These are phyloP conservation scores for Pseudogymnoascus sp. DNA, from an alignment of 2,329 filamentous ascomycete genomes.

Conservation along the genomic window DNA sequence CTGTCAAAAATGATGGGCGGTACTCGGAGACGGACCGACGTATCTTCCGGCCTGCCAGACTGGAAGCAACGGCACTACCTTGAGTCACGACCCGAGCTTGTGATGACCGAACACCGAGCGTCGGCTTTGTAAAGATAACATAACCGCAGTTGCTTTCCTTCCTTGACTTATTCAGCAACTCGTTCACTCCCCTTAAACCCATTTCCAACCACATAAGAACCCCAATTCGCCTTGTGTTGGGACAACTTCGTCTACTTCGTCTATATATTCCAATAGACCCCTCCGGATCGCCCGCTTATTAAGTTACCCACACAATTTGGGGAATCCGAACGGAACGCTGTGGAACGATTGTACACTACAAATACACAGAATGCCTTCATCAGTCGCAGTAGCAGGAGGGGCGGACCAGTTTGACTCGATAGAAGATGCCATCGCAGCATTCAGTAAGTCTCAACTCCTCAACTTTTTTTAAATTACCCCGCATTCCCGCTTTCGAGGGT, in stretches of 20 bases:
- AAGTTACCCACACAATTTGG: conserved; percentile 7
- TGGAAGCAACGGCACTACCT: not conserved
- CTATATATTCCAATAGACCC: conserved; percentile 6
- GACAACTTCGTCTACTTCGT: not conserved
- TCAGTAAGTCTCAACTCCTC: conserved; percentile 42
- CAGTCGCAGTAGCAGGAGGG: conserved; percentile 18
- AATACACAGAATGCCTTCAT: conserved; percentile 23
- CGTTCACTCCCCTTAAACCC: not conserved
- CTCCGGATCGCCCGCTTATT: conserved; percentile 4
- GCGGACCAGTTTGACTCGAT: conserved; percentile 54
- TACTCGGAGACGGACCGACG: not conserved
- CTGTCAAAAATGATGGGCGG: conserved; percentile 4
- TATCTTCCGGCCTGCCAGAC: not conserved
- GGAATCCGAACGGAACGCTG: not conserved
- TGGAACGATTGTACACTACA: not conserved
- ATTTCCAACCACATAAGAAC: not conserved
- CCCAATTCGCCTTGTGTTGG: not conserved
- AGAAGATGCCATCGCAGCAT: conserved; percentile 56
- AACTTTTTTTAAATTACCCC: conserved; percentile 5
- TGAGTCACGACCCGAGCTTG: conserved; percentile 5
- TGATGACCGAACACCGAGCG: conserved; percentile 7
- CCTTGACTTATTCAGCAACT: conserved; percentile 6
- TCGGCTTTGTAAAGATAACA: conserved; percentile 9
- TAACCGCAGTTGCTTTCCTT: not conserved
- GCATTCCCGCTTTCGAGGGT: conserved; percentile 13